Conservation (phyloP, 495 filamentous ascomycete species). For the Annulohypoxylon stygium region DNA sequence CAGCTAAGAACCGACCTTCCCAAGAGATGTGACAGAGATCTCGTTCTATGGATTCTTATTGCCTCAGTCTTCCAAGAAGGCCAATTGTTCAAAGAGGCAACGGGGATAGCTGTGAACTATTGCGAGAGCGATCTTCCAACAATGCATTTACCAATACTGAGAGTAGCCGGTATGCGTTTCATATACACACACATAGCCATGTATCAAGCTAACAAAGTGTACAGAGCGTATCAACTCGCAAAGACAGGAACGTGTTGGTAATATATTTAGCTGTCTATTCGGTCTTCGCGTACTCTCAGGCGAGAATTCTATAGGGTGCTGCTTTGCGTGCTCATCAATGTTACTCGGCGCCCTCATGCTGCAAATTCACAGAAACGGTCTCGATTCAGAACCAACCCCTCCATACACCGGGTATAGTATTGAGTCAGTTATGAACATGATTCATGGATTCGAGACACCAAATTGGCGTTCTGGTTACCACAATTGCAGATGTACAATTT, state of each 20-base stretch:
- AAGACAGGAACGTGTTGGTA: neutral
- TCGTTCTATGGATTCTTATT: slow-evolving; percentile 25
- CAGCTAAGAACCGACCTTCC: neutral
- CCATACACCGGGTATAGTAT: slow-evolving; percentile 19
- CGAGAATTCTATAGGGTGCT: slow-evolving; percentile 14
- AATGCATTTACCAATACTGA: slow-evolving; percentile 17
- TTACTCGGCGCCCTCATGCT: slow-evolving; percentile 21
- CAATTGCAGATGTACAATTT: too few relatives aligned
- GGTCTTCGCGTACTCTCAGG: neutral
- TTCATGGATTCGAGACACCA: slow-evolving; percentile 8
- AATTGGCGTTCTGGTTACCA: too few relatives aligned
- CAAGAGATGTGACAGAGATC: neutral
- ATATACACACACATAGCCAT: neutral
- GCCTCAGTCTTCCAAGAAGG: neutral
- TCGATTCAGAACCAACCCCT: neutral
- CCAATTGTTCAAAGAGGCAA: neutral
- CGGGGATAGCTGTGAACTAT: slow-evolving; percentile 4
- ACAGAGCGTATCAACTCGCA: slow-evolving; percentile 6
- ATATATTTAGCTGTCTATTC: neutral
- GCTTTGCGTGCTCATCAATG: slow-evolving; percentile 19
- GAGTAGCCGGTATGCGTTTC: slow-evolving; percentile 12
- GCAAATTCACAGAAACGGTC: neutral
- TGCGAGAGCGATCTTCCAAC: neutral
- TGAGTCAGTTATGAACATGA: neutral
- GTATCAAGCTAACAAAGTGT: slow-evolving; percentile 1